Evolutionary conservation across 78 protist genomes (phyloP).

Genomic region (Isochrysis galbana): DNA sequence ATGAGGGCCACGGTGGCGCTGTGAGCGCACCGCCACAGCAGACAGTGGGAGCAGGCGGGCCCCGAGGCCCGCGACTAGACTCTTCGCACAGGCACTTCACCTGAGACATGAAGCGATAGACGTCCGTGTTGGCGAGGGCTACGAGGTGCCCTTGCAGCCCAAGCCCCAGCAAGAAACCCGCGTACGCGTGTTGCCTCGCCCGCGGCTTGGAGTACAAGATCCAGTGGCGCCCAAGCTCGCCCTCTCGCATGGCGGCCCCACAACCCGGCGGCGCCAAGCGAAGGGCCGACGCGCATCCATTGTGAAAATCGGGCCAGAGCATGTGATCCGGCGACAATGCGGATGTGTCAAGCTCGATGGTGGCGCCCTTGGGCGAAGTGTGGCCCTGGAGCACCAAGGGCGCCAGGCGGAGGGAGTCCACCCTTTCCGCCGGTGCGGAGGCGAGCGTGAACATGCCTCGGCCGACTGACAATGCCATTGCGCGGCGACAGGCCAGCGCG

Average conservation of each 20-base stretch:
- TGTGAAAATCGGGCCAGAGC: slow-evolving; percentile 87
- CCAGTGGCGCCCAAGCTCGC: slow-evolving; percentile 62
- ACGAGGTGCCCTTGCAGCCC: slow-evolving; percentile 75
- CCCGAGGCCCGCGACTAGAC: too few species aligned
- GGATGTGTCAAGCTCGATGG: background rate
- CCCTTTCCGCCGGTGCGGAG: background rate
- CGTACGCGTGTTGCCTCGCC: slow-evolving; percentile 26
- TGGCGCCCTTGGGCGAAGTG: background rate
- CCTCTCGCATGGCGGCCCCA: background rate
- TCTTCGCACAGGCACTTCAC: background rate
- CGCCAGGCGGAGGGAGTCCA: slow-evolving; percentile 7
- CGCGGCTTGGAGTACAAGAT: slow-evolving; percentile 68
- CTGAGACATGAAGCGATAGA: slow-evolving; percentile 27
- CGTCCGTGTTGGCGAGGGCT: slow-evolving; percentile 61
- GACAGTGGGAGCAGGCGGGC: too few species aligned
- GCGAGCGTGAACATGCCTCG: slow-evolving; percentile 59
- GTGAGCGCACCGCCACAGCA: too few species aligned
- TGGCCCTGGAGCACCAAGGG: slow-evolving; percentile 32
- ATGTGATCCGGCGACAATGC: background rate
- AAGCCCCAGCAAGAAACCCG: slow-evolving; percentile 79
- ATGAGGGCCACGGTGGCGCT: background rate
- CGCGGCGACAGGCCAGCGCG: background rate
- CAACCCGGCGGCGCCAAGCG: slow-evolving; percentile 25
- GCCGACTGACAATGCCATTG: slow-evolving; percentile 28
- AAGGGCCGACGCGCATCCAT: slow-evolving; percentile 83